phyloP scores from a whole-genome alignment of 2,329 filamentous ascomycete species.

The Aspergillus pseudoviridinutans region DNA sequence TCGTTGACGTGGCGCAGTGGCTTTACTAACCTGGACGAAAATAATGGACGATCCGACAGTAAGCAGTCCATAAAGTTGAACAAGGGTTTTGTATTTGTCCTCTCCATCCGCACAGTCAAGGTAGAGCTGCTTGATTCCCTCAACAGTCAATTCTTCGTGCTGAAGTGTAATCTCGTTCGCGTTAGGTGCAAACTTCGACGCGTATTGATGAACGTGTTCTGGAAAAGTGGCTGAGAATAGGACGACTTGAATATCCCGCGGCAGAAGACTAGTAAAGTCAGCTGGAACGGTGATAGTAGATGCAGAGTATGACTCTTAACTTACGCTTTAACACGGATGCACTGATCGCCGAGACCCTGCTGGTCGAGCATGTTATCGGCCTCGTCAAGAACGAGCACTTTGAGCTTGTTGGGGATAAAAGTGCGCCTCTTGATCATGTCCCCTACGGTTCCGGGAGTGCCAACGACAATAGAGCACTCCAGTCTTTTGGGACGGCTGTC shows the following conservation, averaged over 20 bases:
- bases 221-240: constrained; percentile 96
- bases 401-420: constrained; percentile 68
- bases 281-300: background rate
- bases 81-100: constrained; percentile 82
- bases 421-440: constrained; percentile 76
- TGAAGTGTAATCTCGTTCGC: constrained; percentile 84
- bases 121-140: constrained; percentile 96
- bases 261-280: constrained; percentile 58
- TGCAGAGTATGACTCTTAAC: constrained; percentile 27
- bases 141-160: constrained; percentile 88
- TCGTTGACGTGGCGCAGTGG: background rate
- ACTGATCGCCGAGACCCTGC: constrained; percentile 93
- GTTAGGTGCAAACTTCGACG: constrained; percentile 75
- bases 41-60: constrained; percentile 97
- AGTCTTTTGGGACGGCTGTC: constrained; percentile 66
- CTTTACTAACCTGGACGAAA: constrained; percentile 73
- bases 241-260: constrained; percentile 73
- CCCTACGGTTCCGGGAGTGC: constrained; percentile 88
- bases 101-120: constrained; percentile 82
- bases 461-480: constrained; percentile 76
- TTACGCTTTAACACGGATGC: constrained; percentile 80
- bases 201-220: constrained; percentile 77
- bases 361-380: constrained; percentile 98
- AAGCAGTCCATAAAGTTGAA: constrained; percentile 92
- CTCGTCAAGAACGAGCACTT: constrained; percentile 87